Percentiles rank a stretch among this genome's conserved stretches.
phyloP scores from a whole-genome alignment of 192 early-diverging fungal genomes.

The Allomyces macrogynus region DNA sequence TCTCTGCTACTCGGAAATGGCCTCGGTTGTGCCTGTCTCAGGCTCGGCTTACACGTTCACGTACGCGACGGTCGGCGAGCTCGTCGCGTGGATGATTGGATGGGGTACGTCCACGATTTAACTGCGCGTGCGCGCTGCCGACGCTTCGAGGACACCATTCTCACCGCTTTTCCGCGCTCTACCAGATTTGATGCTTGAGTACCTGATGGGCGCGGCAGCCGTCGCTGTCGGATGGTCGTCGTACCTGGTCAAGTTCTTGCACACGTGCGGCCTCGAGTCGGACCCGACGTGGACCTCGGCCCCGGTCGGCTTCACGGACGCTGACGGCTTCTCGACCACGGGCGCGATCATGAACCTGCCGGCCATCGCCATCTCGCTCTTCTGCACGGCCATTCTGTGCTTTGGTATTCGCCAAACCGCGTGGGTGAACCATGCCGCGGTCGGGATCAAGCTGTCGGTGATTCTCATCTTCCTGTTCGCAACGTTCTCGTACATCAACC shows the following conservation, averaged over 20 bases:
- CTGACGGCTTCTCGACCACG: constrained; percentile 1
- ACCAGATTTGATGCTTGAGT: constrained; percentile 55
- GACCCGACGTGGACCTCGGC: constrained; percentile 36
- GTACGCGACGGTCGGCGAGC: constrained; percentile 70
- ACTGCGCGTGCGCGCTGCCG: too few relatives aligned
- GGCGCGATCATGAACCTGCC: constrained; percentile 52
- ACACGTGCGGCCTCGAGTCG: constrained; percentile 33
- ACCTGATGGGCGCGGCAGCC: constrained; percentile 62
- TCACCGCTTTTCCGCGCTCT: too few relatives aligned
- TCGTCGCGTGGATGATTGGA: constrained; percentile 74
- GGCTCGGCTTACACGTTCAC: constrained; percentile 75
- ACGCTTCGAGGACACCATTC: too few relatives aligned
- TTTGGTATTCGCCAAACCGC: constrained; percentile 55
- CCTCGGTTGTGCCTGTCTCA: constrained; percentile 65
- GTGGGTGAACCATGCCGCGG: constrained; percentile 47
- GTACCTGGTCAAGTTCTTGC: constrained; percentile 52
- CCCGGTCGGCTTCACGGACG: constrained; percentile 20
- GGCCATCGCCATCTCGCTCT: constrained; percentile 40
- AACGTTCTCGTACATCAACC: constrained; percentile 42
- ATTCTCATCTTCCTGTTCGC: constrained; percentile 64
- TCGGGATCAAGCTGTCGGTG: constrained; percentile 48
- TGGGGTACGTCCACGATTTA: constrained; percentile 25
- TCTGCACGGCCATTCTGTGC: constrained; percentile 42
- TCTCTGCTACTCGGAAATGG: constrained; percentile 70
- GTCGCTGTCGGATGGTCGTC: constrained; percentile 67